phyloP scores from a whole-genome alignment of 495 filamentous ascomycete species.

The Hypoxylon trugodes region DNA sequence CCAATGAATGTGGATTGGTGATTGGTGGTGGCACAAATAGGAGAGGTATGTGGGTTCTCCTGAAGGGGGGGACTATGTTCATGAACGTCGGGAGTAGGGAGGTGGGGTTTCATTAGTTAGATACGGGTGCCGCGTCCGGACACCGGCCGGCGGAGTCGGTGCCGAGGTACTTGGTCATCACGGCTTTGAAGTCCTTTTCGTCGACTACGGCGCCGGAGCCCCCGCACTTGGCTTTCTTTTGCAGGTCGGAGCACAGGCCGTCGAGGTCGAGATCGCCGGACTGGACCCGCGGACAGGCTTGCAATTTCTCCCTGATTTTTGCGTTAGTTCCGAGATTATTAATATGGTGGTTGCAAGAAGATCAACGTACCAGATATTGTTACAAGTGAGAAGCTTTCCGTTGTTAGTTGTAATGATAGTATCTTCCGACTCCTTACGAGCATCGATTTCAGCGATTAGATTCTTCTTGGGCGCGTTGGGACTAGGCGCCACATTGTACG shows the following conservation, averaged over 20 bases:
- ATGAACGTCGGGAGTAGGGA: constrained; percentile 7
- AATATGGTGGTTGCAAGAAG: background rate
- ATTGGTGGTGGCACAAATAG: constrained; percentile 35
- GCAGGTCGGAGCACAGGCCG: constrained; percentile 88
- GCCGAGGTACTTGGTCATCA: constrained; percentile 68
- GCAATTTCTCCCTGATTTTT: constrained; percentile 81
- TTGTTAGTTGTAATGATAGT: constrained; percentile 62
- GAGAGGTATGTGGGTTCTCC: background rate
- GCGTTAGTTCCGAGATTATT: constrained; percentile 33
- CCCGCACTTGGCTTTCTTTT: constrained; percentile 94
- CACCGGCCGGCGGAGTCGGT: constrained; percentile 20
- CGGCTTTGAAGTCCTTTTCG: constrained; percentile 84
- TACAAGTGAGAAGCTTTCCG: constrained; percentile 78
- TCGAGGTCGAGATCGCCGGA: constrained; percentile 93
- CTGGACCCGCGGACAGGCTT: constrained; percentile 84
- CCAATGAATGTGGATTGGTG: constrained; percentile 30
- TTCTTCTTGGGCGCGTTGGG: constrained; percentile 66
- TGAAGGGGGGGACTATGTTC: constrained; percentile 4
- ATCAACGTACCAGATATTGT: constrained; percentile 84
- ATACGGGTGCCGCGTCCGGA: constrained; percentile 3
- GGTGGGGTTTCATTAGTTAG: too few relatives aligned
- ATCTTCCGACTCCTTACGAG: constrained; percentile 71
- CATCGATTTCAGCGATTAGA: constrained; percentile 77
- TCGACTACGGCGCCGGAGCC: constrained; percentile 92
- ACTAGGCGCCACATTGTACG: constrained; percentile 69